Evolutionary conservation across 2,329 filamentous ascomycete genomes (phyloP).

Genomic region (Fusarium proliferatum): DNA sequence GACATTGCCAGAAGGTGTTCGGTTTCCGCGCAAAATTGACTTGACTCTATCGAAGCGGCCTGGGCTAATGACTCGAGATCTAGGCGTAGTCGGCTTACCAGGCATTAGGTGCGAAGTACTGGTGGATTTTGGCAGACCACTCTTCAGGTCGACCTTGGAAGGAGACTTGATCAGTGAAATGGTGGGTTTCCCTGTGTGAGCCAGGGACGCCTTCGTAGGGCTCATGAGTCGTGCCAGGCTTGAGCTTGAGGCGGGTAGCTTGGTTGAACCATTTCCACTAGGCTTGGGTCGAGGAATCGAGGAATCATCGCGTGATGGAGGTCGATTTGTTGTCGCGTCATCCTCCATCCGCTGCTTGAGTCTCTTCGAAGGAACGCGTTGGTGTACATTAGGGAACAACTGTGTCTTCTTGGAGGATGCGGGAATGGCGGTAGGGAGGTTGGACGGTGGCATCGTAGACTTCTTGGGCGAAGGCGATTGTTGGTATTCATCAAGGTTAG

Average conservation of each 20-base stretch:
- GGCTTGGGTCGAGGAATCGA: slow-evolving; percentile 62
- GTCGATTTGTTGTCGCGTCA: slow-evolving; percentile 74
- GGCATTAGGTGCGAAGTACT: slow-evolving; percentile 57
- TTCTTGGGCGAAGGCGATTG: slow-evolving; percentile 46
- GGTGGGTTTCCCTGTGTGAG: slow-evolving; percentile 44
- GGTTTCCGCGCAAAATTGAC: slow-evolving; percentile 64
- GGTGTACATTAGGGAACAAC: slow-evolving; percentile 37
- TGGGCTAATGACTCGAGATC: slow-evolving; percentile 58
- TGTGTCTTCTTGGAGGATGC: slow-evolving; percentile 25
- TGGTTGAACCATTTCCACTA: slow-evolving; percentile 34
- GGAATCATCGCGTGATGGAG: slow-evolving; percentile 63
- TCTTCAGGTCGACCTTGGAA: slow-evolving; percentile 58
- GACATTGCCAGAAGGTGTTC: slow-evolving; percentile 50
- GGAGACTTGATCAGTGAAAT: slow-evolving; percentile 52
- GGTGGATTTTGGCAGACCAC: slow-evolving; percentile 61
- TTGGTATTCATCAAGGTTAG: slow-evolving; percentile 49
- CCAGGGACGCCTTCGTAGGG: slow-evolving; percentile 79
- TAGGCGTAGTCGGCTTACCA: slow-evolving; percentile 49
- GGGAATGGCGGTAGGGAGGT: slow-evolving; percentile 35
- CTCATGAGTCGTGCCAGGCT: slow-evolving; percentile 73
- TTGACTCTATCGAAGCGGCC: slow-evolving; percentile 66
- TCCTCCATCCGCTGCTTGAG: slow-evolving; percentile 74
- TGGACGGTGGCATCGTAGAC: slow-evolving; percentile 37
- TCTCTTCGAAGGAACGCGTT: slow-evolving; percentile 71
- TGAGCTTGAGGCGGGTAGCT: slow-evolving; percentile 57